phyloP scores from a whole-genome alignment of 192 early-diverging fungal species.

The Piromyces finnis region DNA sequence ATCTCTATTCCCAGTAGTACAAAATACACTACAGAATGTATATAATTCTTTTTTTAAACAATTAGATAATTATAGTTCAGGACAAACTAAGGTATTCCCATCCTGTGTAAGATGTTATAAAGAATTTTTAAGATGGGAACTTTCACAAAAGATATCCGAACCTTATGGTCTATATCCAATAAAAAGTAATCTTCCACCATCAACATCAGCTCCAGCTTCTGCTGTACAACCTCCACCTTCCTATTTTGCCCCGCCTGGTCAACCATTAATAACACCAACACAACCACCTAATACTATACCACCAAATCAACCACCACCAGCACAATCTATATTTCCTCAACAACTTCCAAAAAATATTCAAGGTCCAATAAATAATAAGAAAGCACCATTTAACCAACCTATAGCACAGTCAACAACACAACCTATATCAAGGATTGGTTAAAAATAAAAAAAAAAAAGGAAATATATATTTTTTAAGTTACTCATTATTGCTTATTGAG shows the following conservation, averaged over 20 bases:
- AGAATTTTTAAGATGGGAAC: not conserved
- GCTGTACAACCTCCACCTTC: not conserved
- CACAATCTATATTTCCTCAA: not conserved
- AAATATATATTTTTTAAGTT: too few species aligned
- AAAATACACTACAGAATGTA: constrained; percentile 24
- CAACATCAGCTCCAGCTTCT: not conserved
- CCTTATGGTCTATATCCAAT: not conserved
- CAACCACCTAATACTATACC: not conserved
- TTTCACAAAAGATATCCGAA: not conserved
- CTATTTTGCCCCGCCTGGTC: too few species aligned
- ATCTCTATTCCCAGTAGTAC: constrained; percentile 40
- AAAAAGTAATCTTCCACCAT: not conserved
- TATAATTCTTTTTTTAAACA: constrained; percentile 45
- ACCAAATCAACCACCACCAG: not conserved
- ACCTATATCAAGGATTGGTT: not conserved
- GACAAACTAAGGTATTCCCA: not conserved
- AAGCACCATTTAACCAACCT: not conserved
- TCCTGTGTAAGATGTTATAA: not conserved
- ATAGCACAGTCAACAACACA: not conserved
- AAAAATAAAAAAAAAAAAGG: not conserved
- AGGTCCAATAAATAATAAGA: not conserved
- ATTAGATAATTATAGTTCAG: constrained; percentile 17
- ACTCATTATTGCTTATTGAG: too few species aligned
- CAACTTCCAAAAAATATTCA: not conserved
- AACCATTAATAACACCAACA: not conserved